Conservation (phyloP, 805 yeast species). For the Wickerhamomyces ciferrii region DNA sequence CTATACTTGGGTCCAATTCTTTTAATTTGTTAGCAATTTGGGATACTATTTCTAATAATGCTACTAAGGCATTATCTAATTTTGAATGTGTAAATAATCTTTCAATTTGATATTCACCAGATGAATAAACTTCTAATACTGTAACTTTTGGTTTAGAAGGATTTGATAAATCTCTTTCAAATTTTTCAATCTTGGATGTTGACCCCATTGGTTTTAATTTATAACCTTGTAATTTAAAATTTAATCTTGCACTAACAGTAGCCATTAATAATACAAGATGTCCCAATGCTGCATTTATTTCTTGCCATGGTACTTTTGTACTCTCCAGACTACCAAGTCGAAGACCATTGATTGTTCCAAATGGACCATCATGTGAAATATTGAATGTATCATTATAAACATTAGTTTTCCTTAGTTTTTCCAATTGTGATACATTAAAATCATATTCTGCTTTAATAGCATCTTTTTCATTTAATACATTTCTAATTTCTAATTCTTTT, state of each 20-base stretch:
- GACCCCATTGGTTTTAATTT: constrained; percentile 80
- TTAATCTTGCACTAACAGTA: constrained; percentile 54
- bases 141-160: constrained; percentile 27
- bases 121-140: constrained; percentile 45
- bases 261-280: constrained; percentile 68
- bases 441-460: constrained; percentile 61
- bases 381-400: constrained; percentile 80
- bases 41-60: constrained; percentile 56
- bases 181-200: constrained; percentile 66
- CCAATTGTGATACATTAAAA: constrained; percentile 58
- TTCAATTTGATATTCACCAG: constrained; percentile 71
- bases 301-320: constrained; percentile 77
- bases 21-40: constrained; percentile 27
- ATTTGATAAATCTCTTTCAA: constrained; percentile 30
- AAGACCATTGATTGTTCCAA: constrained; percentile 84
- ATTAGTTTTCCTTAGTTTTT: constrained; percentile 67
- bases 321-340: constrained; percentile 67
- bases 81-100: constrained; percentile 68
- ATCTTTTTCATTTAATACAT: constrained; percentile 50
- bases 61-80: constrained; percentile 78
- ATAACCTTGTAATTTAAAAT: constrained; percentile 52
- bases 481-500: constrained; percentile 45
- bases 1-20: constrained; percentile 46
- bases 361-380: constrained; percentile 78
- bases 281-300: constrained; percentile 88